phyloP scores from a whole-genome alignment of 176 grass and related monocot genomes.

The Carex littledalei region DNA sequence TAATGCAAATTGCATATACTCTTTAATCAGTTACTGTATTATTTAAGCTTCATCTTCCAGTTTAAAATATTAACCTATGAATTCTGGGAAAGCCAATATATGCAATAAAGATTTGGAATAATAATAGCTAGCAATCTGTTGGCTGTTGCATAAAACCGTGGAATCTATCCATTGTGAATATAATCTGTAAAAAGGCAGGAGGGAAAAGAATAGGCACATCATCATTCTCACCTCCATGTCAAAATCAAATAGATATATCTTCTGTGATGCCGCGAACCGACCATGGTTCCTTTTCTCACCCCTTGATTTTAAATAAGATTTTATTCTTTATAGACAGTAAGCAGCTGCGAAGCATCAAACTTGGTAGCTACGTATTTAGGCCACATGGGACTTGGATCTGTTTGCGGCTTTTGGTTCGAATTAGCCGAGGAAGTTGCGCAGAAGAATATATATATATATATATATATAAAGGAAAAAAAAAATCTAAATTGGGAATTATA shows the following conservation, averaged over 20 bases:
- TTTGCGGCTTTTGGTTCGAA: too few relatives aligned
- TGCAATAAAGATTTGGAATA: background rate
- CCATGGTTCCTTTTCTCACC: background rate
- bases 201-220: background rate
- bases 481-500: too few relatives aligned
- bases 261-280: background rate
- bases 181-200: background rate
- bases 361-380: too few relatives aligned
- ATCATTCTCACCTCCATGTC: background rate
- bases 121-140: background rate
- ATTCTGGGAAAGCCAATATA: background rate
- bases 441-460: too few relatives aligned
- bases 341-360: too few relatives aligned
- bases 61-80: too few relatives aligned
- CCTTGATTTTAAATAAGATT: background rate
- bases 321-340: background rate
- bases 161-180: conserved; percentile 5
- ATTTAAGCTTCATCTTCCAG: too few relatives aligned
- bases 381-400: too few relatives aligned
- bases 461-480: too few relatives aligned
- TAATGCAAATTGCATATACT: too few relatives aligned
- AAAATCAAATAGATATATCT: background rate
- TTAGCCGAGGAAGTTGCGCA: too few relatives aligned
- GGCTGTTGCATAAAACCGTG: background rate
- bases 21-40: too few relatives aligned